phyloP scores from a whole-genome alignment of 345 rosid species.

The Boechera retrofracta region DNA sequence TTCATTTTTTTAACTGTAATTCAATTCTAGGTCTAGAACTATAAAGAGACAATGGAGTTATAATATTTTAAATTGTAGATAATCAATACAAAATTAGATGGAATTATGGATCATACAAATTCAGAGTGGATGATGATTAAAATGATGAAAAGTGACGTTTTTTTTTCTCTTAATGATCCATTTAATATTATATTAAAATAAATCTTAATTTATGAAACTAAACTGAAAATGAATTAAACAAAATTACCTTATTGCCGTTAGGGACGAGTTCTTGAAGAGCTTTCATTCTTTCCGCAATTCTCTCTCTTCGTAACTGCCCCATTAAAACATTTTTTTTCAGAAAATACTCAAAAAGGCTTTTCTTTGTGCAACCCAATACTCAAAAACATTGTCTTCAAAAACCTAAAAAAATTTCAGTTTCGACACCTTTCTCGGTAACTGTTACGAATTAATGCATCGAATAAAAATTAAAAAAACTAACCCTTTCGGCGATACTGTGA shows the following conservation, averaged over 20 bases:
- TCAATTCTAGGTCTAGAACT: neutral
- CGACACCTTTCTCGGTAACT: conserved; percentile 39
- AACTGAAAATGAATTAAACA: conserved; percentile 18
- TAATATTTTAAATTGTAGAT: no score
- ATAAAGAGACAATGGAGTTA: neutral
- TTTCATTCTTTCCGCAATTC: conserved; percentile 99
- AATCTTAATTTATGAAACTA: neutral
- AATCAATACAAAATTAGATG: neutral
- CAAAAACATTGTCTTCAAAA: neutral
- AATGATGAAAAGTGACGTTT: neutral
- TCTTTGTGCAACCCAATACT: no score
- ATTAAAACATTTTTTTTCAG: conserved; percentile 4
- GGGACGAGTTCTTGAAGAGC: conserved; percentile 97
- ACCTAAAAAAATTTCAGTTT: neutral
- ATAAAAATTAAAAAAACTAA: conserved; percentile 25
- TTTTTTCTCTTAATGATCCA: neutral
- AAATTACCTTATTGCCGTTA: conserved; percentile 87
- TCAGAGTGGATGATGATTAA: neutral
- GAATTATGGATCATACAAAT: neutral
- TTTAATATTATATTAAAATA: neutral
- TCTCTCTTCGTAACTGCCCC: conserved; percentile 90
- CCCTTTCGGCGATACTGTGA: conserved; percentile 97
- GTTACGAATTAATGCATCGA: conserved; percentile 33
- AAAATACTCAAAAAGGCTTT: conserved; percentile 14
- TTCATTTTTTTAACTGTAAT: neutral